Conservation (phyloP, 352 stramenopile species). For the Thraustochytrium sp. region DNA sequence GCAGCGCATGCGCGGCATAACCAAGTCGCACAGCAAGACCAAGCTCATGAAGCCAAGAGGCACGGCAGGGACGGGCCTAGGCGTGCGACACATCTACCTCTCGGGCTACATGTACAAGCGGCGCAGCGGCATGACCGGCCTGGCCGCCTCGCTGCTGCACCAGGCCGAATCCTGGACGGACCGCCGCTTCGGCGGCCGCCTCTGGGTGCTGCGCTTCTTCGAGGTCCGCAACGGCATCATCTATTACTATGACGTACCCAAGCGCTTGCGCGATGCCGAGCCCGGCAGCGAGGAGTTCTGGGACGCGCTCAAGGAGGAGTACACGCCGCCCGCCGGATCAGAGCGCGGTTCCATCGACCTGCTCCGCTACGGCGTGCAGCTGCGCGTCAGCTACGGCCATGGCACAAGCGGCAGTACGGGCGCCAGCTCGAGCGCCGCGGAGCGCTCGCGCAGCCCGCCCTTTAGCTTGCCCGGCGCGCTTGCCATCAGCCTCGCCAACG, state of each 20-base stretch:
- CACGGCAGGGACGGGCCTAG: not conserved
- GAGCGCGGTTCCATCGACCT: constrained; percentile 20
- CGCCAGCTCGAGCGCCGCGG: not conserved
- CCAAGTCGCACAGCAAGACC: not conserved
- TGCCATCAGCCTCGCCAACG: not conserved
- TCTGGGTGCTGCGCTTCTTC: constrained; percentile 27
- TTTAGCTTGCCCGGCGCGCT: not conserved
- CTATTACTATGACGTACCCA: constrained; percentile 32
- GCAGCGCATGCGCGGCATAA: constrained; percentile 13
- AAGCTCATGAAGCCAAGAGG: not conserved
- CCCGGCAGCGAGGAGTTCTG: not conserved
- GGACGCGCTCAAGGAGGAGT: not conserved
- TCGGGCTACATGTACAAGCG: constrained; percentile 42
- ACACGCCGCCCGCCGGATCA: not conserved
- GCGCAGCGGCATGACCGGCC: constrained; percentile 22
- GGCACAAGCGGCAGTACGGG: not conserved
- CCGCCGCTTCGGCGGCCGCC: not conserved
- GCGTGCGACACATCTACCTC: not conserved
- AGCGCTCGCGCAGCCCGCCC: not conserved
- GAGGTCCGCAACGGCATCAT: constrained; percentile 22
- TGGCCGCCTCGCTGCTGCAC: constrained; percentile 17
- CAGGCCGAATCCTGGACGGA: constrained; percentile 29
- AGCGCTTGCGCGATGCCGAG: not conserved
- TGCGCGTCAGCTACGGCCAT: constrained; percentile 1
- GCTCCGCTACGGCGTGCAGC: not conserved